Evolutionary conservation across 371 early-diverging fungal species (phyloP), one percentile per base, ranked within the genome.

Genomic region (Mortierella sp.): DNA sequence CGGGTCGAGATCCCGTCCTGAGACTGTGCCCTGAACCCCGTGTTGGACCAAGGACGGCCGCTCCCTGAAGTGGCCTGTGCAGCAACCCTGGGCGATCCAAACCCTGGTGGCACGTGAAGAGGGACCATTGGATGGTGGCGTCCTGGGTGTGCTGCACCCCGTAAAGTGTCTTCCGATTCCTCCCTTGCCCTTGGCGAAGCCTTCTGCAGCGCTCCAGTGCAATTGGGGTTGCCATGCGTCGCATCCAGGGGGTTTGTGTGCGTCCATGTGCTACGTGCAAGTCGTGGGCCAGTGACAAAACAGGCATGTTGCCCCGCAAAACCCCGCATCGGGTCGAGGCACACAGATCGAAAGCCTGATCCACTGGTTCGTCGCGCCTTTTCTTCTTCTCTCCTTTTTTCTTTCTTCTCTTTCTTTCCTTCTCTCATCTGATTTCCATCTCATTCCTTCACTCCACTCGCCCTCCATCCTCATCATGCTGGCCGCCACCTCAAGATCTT

Each of bases 401-500:
- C 57, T 68, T 54, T 57, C 37, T 24, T 60, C 49, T 55, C 25
- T 19, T 54, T 39, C n/a, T 31, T 54, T 56, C 37, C 47, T 57
- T 24, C 54, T 57, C 56, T 53, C n/a, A 60, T 48, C 56, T 25
- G 19, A 37, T 60, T 57, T 47, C 50, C 43, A 54, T 74, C 51
- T 54, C 54, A 34, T 24, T 45, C 61, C 22, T 40, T 39, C 28
- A 27, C 40, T 53, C 41, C 29, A 13, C 31, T 37, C 4, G 50
- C 17, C 21, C 27, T 40, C 25, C 28, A 31, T 46, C 51, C 37
- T 4, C 58, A 60, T 28, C 40, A 86, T 86, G 88, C 64, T 76
- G 68, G 68, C 68, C 46, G 76, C 76, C 74, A 81, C 57, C 79
- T 85, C 60, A 57, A 81, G 70, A 79, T 82, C 63, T 66, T 79